Base-by-base conservation (phyloP, 805 yeast species). In the Candida pini region DNA sequence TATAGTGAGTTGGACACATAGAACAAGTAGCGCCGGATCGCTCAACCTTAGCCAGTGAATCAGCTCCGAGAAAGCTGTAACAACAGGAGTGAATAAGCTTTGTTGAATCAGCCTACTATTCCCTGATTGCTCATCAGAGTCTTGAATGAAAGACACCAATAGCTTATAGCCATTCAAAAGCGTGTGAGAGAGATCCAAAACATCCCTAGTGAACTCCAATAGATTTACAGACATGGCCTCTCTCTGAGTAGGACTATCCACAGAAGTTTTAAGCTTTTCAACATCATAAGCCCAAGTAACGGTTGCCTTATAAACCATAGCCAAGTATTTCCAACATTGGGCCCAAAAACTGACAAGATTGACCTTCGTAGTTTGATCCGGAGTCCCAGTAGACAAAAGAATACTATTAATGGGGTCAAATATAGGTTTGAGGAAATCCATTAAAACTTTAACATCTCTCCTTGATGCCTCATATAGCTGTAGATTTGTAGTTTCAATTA, bases 11-110 rank as follows among this genome's bases (percentile, higher is more conserved):
- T 70, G 68, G 5, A 85, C 89, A 64, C 96, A 86, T 1, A 86
- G 72, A 18, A 69, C 70, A 29, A 85, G 62, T 30, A 90, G 63
- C 2, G 87, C 82, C 6, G 73, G 65, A 56, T 89, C 97, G 39
- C 90, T 86, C 30, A 90, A 64, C 39, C 92, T 69, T 19, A 90
- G 65, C 94, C 97, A 84, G 26, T 77, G 79, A 22, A 85, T 68
- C 66, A 85, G 78, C 34, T 77, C 66, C 10, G 69, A 69, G 40
- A 89, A 74, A 0, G 92, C 75, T n/a, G 64, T 60, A 52, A 83
- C 66, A 22, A 83, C 69, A 18, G 68, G 68, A 8, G 62, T 54
- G 37, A 81, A 69, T n/a, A 82, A 51, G 14, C 43, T 36, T 12
- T 42, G 41, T 26, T 58, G 55, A 13, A 49, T 27, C 5, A 34